A percentile compares a stretch with the other conserved stretches of the same genome.
These are phyloP conservation scores for Plantago major DNA, from an alignment of 257 asterid species.

Conservation along the genomic window DNA sequence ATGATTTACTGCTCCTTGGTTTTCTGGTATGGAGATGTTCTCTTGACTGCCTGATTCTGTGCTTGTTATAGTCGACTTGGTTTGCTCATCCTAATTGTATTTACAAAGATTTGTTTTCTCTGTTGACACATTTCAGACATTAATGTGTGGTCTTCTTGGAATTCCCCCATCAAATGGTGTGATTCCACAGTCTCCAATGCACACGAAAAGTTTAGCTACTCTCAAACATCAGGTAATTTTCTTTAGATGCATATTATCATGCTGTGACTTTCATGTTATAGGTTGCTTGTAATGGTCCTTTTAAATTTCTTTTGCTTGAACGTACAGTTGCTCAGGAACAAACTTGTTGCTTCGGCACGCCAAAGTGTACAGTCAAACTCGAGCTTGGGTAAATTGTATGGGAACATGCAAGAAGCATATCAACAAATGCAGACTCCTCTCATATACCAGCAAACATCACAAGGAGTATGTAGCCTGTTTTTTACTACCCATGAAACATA, in stretches of 20 bases:
- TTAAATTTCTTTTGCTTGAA: constrained; percentile 13
- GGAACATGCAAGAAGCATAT: constrained; percentile 89
- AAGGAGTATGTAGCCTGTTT: constrained; percentile 37
- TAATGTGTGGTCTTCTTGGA: constrained; percentile 83
- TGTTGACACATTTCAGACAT: constrained; percentile 35
- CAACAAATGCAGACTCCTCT: constrained; percentile 87
- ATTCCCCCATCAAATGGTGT: constrained; percentile 93
- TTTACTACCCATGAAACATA: not conserved
- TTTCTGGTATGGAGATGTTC: constrained; percentile 50
- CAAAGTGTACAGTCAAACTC: constrained; percentile 60
- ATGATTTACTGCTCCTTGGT: constrained; percentile 70
- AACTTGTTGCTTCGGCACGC: constrained; percentile 63
- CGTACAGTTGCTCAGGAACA: constrained; percentile 67
- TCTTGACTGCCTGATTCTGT: constrained; percentile 6
- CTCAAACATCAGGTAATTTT: constrained; percentile 77
- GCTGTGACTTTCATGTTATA: not conserved
- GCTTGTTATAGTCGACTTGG: constrained; percentile 2
- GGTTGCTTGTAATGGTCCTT: not conserved
- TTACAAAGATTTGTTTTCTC: not conserved
- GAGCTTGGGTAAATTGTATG: constrained; percentile 72
- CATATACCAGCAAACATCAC: constrained; percentile 61
- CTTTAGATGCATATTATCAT: not conserved
- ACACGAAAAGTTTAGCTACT: constrained; percentile 79
- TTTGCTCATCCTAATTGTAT: no score
- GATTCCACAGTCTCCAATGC: constrained; percentile 95